Evolutionary conservation across 148 eudicot genomes (phyloP).

Genomic region (Linanthus parryae): DNA sequence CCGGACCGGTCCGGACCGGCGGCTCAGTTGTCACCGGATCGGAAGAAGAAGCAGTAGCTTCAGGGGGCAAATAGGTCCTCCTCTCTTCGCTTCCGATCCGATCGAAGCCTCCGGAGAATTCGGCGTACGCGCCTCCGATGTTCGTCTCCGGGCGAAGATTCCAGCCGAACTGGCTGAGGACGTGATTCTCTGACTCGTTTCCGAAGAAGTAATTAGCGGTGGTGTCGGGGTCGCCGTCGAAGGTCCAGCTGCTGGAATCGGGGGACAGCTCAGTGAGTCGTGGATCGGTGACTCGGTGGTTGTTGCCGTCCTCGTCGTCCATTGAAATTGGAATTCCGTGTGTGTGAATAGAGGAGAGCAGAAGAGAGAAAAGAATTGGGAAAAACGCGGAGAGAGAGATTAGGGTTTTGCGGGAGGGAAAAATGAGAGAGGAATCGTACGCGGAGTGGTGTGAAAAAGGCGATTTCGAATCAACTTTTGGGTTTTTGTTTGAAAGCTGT

Average conservation of each 20-base stretch:
- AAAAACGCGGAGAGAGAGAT: constrained; percentile 10
- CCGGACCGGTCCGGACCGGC: not conserved
- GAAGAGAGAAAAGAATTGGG: not conserved
- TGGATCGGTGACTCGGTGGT: too few species aligned
- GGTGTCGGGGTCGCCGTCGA: constrained; percentile 18
- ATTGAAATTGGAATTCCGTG: constrained; percentile 5
- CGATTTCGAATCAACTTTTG: not conserved
- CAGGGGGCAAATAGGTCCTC: not conserved
- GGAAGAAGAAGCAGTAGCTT: not conserved
- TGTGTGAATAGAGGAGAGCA: not conserved
- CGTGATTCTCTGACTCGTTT: constrained; percentile 16
- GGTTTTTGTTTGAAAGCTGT: constrained; percentile 3
- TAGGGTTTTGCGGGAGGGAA: constrained; percentile 6
- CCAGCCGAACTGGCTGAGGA: constrained; percentile 49
- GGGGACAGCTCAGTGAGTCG: not conserved
- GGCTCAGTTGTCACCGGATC: not conserved
- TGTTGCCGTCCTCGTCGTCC: constrained; percentile 18
- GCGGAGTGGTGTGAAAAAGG: not conserved
- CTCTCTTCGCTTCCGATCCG: constrained; percentile 10
- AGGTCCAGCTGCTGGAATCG: constrained; percentile 28
- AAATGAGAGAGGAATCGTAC: not conserved
- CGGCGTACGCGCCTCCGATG: not conserved
- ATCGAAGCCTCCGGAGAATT: constrained; percentile 4
- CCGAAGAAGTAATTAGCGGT: constrained; percentile 19
- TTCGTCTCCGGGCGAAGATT: constrained; percentile 12